Conservation (phyloP, 371 early-diverging fungal species). For the Mortierella sp. region DNA sequence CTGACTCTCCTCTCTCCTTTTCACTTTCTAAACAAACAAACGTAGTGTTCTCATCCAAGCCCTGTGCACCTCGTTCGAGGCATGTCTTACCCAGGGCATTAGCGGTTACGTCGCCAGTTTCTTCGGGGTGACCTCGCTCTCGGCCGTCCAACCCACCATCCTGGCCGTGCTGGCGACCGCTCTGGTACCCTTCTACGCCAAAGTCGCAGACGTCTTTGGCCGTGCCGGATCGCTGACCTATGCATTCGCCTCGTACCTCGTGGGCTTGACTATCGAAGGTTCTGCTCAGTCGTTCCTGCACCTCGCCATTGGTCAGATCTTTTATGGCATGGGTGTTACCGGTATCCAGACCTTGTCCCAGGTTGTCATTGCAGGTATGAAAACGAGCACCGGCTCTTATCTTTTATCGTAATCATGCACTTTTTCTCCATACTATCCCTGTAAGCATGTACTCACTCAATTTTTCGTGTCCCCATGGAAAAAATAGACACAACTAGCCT, state of each 20-base stretch:
- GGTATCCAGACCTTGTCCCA: constrained; percentile 36
- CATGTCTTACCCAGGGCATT: constrained; percentile 34
- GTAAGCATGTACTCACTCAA: background rate
- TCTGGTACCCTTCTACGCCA: constrained; percentile 62
- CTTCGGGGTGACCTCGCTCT: constrained; percentile 41
- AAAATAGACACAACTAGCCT: constrained; percentile 39
- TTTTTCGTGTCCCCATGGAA: background rate
- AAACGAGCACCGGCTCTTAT: background rate
- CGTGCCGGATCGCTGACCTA: constrained; percentile 58
- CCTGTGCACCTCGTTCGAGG: constrained; percentile 37
- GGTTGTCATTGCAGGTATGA: constrained; percentile 62
- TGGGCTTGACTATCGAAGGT: constrained; percentile 58
- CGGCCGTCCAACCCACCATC: constrained; percentile 54
- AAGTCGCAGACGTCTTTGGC: constrained; percentile 62
- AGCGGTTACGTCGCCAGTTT: constrained; percentile 30
- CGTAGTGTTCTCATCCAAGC: constrained; percentile 43
- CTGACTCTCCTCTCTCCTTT: background rate
- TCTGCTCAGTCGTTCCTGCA: constrained; percentile 50
- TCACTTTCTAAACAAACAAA: background rate
- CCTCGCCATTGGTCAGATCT: constrained; percentile 56
- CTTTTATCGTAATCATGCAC: background rate
- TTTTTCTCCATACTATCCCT: background rate
- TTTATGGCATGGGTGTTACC: constrained; percentile 21
- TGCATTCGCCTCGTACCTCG: constrained; percentile 58
- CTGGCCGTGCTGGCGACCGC: constrained; percentile 59